Base-by-base conservation (phyloP, 192 early-diverging fungal genomes). In the Anaeromyces robustus region DNA sequence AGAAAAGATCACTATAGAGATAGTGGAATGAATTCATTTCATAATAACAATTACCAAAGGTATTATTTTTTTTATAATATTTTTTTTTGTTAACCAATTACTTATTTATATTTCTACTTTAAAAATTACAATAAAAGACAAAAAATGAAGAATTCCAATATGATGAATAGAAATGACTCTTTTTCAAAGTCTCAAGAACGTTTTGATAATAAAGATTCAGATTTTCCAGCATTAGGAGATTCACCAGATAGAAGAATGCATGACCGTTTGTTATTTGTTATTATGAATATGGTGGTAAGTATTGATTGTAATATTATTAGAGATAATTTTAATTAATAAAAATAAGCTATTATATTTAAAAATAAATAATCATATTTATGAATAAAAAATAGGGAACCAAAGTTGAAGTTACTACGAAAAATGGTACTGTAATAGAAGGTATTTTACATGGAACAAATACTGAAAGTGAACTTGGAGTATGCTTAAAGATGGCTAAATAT, bases 201-300 rank as follows among this genome's bases (percentile, higher is more conserved):
- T 68, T 68, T 7, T 68, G 52, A 68, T 26, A 68, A 68, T n/a
- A 68, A 68, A 68, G 52, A 68, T 68, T n/a, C 52, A n/a, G 52
- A 68, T 68, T 68, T 68, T 68, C 52, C 52, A 68, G 52, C 52
- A 11, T 68, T 68, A n/a, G 52, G 52, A 0, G 52, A 68, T 26
- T 26, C 52, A 28, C 52, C 52, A 68, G 52, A 68, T 68, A 68
- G 52, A 68, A 68, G 52, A 68, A 68, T 68, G 52, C 92, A 93
- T 32, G 90, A 92, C 43, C 86, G 91, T 30, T 88, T 92, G 84
- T 83, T 92, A 29, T 94, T 90, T 79, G 78, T 92, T 30, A 84
- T 94, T 39, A 85, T 88, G 28, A 89, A 90, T 83, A 83, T 94
- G 83, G 87, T 91, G 80, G 92, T 93, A 90, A 85, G 88, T 84